Base-by-base conservation (phyloP, 108 stramenopile species). In the Conticribra guillardii region DNA sequence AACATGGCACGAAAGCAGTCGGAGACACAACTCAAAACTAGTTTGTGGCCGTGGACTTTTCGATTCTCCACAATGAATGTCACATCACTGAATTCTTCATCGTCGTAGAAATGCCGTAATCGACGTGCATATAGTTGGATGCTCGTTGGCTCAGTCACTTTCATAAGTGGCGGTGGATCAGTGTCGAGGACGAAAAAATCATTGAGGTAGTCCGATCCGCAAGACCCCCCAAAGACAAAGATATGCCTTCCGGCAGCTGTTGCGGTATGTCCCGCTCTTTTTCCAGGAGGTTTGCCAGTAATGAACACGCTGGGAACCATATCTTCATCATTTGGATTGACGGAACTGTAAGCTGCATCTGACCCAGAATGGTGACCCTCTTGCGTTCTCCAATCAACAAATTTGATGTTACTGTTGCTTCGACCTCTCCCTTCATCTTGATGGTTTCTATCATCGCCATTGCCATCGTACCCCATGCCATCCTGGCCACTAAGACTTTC, bases 1-100 rank as follows among this genome's bases (percentile, higher is more conserved):
- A 96, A 96, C 96, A 98, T 98, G 67, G 95, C 94, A 19, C 87
- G 83, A 69, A 96, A 96, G 57, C 89, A 95, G 58, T 96, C 92
- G 14, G 93, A 95, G 2, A 89, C 84, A 17, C 88, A 80, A 15
- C 88, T 87, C 22, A 98, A 62, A 0, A 98, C 85, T 70, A 93
- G 79, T 33, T 93, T 90, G 81, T 98, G 97, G 27, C 88, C 97
- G 61, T 85, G 87, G 5, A 98, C 84, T 50, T 71, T 69, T 52
- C 71, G 81, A 2, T 92, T 95, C 69, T 96, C 94, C 0, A 98
- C 96, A 4, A 98, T 28, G 72, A 98, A 96, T 9, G 88, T 94
- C 14, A 96, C 95, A 62, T 96, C 96, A 0, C 91, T 84, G 60
- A 97, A 96, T 60, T 93, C 91, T 65, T 88, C 87, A 51, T 91